Base-by-base conservation (phyloP, 352 stramenopile genomes). In the Phytopythium cucurbitacearum region DNA sequence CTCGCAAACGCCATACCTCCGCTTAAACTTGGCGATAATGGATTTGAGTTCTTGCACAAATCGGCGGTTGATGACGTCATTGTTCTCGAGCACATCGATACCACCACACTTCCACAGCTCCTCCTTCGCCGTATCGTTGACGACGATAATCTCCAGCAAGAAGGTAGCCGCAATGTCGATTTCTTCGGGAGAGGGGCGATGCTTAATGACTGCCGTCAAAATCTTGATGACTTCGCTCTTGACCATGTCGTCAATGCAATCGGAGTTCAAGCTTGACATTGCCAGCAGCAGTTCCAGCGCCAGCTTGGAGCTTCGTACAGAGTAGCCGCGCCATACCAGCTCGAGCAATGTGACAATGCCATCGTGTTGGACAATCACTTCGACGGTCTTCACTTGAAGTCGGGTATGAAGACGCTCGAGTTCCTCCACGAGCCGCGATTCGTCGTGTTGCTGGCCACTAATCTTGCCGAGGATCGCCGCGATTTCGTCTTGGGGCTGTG, bases 1-100 rank as follows among this genome's bases (percentile, higher is more conserved):
- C 7, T n/a, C 16, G 46, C 13, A 5, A 3, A 40, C 9, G 21
- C 4, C 40, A 35, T 32, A 69, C 59, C 54, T 60, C 9, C 71
- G 63, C 52, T 85, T 85, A 41, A 72, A 82, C 44, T 85, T 85
- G 15, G 71, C 73, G 53, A 85, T 67, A 36, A 71, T 80, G n/a
- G 65, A 69, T 45, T 85, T 85, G n/a, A 85, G 57, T 47, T 85
- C 73, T 54, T 85, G 73, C 2, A 85, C 67, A 16, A 85, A 62
- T 15, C 73, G 71, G 15, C 67, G 66, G 41, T 85, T 60, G 38
- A 85, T 70, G 7, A 64, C 64, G 4, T 51, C 35, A n/a, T 63
- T 80, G 39, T 58, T 60, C 48, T 85, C 71, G 28, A 85, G 63
- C 0, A 76, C 52, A 16, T 51, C 55, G 35, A 82, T 66, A 32